Evolutionary conservation across 2,329 filamentous ascomycete species (phyloP).

Genomic region (Xylaria sp.): DNA sequence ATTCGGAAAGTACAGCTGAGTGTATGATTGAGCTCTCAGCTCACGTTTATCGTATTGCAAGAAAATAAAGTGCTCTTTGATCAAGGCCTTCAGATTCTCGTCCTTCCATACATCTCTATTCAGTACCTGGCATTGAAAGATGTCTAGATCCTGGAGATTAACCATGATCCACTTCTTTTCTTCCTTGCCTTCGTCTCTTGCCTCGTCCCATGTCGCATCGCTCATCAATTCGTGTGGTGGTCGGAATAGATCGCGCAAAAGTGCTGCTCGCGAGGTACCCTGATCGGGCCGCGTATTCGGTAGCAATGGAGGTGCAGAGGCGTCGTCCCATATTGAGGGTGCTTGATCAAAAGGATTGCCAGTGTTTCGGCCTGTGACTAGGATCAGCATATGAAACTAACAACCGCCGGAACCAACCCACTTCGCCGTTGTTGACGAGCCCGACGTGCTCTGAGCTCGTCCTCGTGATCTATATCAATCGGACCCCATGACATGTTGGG

Average conservation of each 20-base stretch:
- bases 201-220: slow-evolving; percentile 79
- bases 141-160: slow-evolving; percentile 90
- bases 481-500: slow-evolving; percentile 61
- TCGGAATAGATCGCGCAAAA: slow-evolving; percentile 90
- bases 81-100: slow-evolving; percentile 73
- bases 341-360: slow-evolving; percentile 41
- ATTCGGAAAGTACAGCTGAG: slow-evolving; percentile 84
- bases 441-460: slow-evolving; percentile 64
- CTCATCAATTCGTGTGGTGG: slow-evolving; percentile 92
- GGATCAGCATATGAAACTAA: slow-evolving; percentile 6
- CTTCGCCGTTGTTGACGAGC: slow-evolving; percentile 40
- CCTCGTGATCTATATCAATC: slow-evolving; percentile 62
- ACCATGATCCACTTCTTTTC: slow-evolving; percentile 93
- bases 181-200: slow-evolving; percentile 83
- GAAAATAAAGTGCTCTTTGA: slow-evolving; percentile 94
- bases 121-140: slow-evolving; percentile 92
- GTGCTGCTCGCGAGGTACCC: slow-evolving; percentile 69
- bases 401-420: neutral
- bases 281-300: slow-evolving; percentile 39
- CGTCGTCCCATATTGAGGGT: slow-evolving; percentile 42
- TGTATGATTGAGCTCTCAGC: slow-evolving; percentile 75
- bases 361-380: slow-evolving; percentile 16
- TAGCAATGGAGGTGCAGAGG: slow-evolving; percentile 50
- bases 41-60: slow-evolving; percentile 92
- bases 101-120: slow-evolving; percentile 98